Evolutionary conservation across 345 rosid species (phyloP), one percentile per base, ranked within the genome.

Genomic region (Ceriops tagal): DNA sequence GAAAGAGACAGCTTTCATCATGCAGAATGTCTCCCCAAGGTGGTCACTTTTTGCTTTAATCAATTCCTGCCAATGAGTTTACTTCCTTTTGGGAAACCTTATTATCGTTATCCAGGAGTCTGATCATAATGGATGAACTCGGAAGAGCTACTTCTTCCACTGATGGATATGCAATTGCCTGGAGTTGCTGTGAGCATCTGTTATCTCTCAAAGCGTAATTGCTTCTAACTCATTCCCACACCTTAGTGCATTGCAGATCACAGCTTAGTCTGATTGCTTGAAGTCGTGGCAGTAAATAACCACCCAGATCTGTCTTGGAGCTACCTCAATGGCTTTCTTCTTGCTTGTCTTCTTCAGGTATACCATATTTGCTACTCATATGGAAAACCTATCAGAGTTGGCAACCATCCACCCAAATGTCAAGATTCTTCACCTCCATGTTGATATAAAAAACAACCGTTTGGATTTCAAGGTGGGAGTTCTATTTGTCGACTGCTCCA

Each of bases 111-210:
- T 69, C 8, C 75, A 93, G 99, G 87, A 91, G 97, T 70, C 82
- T 93, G 71, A 83, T 93, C 73, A 81, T 93, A 58, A 87, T 89
- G 93, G 98, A 93, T 67, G 98, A 93, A 84, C 97, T 91, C 28
- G 97, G 98, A 75, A 91, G 97, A 83, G 98, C 97, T 34, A 93
- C 99, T 73, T 89, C 97, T 65, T 95, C 99, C 35, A 86, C 96
- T 51, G 99, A 95, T 77, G 97, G 97, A 72, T 82, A 89, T 77
- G 88, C 96, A 69, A 83, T 95, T 74, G 96, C 96, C 68, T 89
- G 97, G 99, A 87, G 99, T 83, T 95, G 96, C 87, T 92, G 96
- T 49, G 99, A 95, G 79, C 80, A 87, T 87, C 85, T 95, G 46
- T 66, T 85, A 73, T 88, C 95, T 35, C 83, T 88, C 64, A 88